Conservation (phyloP, 768 basidiomycete genomes). For the Lactifluus volemus region DNA sequence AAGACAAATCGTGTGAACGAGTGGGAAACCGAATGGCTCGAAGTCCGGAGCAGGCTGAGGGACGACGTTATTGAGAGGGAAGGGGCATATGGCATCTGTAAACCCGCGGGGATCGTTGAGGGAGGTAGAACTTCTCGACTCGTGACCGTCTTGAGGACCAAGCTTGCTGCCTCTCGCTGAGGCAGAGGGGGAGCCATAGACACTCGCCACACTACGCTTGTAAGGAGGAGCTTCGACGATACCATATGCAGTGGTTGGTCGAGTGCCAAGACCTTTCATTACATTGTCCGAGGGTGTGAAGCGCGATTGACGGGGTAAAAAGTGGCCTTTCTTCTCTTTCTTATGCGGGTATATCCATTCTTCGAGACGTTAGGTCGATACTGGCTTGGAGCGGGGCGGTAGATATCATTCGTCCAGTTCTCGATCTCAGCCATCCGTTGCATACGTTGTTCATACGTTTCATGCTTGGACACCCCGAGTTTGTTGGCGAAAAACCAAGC, state of each 20-base stretch:
- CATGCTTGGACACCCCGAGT: constrained; percentile 86
- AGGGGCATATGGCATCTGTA: constrained; percentile 73
- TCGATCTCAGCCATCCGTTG: constrained; percentile 86
- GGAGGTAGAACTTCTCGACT: constrained; percentile 78
- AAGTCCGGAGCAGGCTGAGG: constrained; percentile 87
- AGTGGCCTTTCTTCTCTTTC: constrained; percentile 42
- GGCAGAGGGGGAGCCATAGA: constrained; percentile 23
- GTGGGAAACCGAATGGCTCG: constrained; percentile 93
- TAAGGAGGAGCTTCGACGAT: constrained; percentile 52
- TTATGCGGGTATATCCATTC: constrained; percentile 46
- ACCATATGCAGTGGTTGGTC: constrained; percentile 59
- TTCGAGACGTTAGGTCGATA: constrained; percentile 86
- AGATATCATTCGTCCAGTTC: constrained; percentile 94
- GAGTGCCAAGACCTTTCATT: constrained; percentile 40
- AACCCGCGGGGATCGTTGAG: constrained; percentile 49
- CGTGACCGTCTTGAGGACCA: constrained; percentile 65
- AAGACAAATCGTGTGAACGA: constrained; percentile 88
- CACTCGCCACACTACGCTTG: constrained; percentile 42
- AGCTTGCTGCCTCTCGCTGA: constrained; percentile 39
- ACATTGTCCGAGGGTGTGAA: constrained; percentile 68
- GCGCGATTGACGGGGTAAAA: constrained; percentile 61
- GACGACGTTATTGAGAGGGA: constrained; percentile 84
- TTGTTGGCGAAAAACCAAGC: constrained; percentile 98
- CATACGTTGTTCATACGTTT: constrained; percentile 90
- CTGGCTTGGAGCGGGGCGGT: constrained; percentile 82